Evolutionary conservation across 805 yeast genomes (phyloP).

Genomic region (Hanseniaspora osmophila): DNA sequence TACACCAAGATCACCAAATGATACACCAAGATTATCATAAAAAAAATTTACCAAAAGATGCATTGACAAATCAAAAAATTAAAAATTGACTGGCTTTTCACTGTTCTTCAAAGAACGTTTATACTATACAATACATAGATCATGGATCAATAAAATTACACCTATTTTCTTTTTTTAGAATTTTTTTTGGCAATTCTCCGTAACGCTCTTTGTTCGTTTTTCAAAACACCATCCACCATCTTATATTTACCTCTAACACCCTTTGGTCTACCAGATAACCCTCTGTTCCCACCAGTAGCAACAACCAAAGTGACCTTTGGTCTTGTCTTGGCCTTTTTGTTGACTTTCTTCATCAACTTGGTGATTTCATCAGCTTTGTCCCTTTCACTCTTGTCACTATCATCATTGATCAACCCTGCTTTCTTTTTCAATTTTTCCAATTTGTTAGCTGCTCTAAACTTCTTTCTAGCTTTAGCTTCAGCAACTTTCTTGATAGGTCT

Average conservation of each 20-base stretch:
- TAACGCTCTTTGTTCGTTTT: conserved; percentile 92
- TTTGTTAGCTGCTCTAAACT: conserved; percentile 78
- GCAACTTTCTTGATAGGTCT: conserved; percentile 97
- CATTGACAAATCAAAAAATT: too few relatives aligned
- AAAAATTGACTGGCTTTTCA: too few relatives aligned
- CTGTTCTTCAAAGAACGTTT: too few relatives aligned
- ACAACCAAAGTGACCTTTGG: conserved; percentile 82
- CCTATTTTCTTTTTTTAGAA: conserved; percentile 24
- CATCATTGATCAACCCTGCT: conserved; percentile 82
- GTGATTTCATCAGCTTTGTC: conserved; percentile 92
- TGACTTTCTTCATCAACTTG: conserved; percentile 66
- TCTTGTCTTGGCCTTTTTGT: conserved; percentile 53
- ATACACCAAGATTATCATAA: too few relatives aligned
- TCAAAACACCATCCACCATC: conserved; percentile 97
- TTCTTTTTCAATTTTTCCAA: conserved; percentile 83
- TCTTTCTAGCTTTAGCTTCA: conserved; percentile 94
- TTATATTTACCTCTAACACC: conserved; percentile 95
- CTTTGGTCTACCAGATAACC: conserved; percentile 86
- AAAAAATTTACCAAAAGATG: too few relatives aligned
- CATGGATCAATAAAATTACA: not conserved
- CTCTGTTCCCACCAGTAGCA: conserved; percentile 75
- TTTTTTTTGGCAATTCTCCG: conserved; percentile 79
- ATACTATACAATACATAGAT: conserved; percentile 1
- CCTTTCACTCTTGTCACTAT: conserved; percentile 70
- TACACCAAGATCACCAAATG: too few relatives aligned